A percentile compares a stretch with the other conserved stretches of the same genome.
phyloP scores from a whole-genome alignment of 352 stramenopile genomes.

The Globisporangium recalcitrans region DNA sequence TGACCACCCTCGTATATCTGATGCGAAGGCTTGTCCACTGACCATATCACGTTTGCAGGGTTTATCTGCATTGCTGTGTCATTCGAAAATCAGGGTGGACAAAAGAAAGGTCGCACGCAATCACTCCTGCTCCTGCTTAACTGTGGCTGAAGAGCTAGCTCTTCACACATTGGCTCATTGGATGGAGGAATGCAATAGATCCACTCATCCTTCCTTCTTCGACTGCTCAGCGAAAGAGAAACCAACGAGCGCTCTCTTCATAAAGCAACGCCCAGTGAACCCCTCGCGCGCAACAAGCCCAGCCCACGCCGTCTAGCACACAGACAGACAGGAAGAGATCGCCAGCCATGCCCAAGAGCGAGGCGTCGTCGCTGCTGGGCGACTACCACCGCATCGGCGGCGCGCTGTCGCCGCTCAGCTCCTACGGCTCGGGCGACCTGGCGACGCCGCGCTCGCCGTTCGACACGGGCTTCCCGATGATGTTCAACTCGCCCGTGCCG shows the following conservation, averaged over 20 bases:
- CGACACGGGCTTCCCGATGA: constrained; percentile 63
- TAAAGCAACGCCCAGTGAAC: not conserved
- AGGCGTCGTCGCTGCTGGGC: constrained; percentile 14
- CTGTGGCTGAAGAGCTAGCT: not conserved
- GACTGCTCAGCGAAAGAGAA: not conserved
- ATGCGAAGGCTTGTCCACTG: too few relatives aligned
- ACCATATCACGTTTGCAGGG: too few relatives aligned
- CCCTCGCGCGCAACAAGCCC: not conserved
- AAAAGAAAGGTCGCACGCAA: constrained; percentile 3
- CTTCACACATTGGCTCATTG: not conserved
- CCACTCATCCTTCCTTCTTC: not conserved
- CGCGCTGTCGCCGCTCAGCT: constrained; percentile 7
- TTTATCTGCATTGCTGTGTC: not conserved
- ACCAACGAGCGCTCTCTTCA: not conserved
- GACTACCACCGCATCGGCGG: constrained; percentile 17
- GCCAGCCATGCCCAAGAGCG: constrained; percentile 1
- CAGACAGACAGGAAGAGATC: not conserved
- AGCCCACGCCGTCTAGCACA: not conserved
- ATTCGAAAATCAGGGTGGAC: constrained; percentile 1
- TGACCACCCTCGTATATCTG: too few relatives aligned
- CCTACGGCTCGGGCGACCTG: constrained; percentile 12
- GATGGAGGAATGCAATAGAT: not conserved
- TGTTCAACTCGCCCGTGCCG: constrained; percentile 52
- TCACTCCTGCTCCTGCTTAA: not conserved
- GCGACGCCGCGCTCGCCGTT: constrained; percentile 50